Evolutionary conservation across 495 filamentous ascomycete species (phyloP), one percentile per base, ranked within the genome.

Genomic region (Daldinia grandis): DNA sequence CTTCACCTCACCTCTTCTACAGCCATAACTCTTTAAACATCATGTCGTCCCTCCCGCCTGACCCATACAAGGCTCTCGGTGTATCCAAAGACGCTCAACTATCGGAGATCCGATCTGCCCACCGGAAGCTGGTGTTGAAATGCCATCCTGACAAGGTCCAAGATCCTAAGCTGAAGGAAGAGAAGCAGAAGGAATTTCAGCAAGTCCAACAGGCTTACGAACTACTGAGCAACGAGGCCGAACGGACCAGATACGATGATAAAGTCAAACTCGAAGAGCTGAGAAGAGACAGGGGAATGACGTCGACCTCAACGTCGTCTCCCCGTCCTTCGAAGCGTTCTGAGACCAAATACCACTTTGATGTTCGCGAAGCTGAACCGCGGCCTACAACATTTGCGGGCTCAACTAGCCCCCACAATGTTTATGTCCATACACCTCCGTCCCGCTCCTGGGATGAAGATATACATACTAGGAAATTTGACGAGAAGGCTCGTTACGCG

Each of bases 141-240:
- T 94, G 89, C 76, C 95, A 99, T 76, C 95, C 95, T 33, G 95
- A 99, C 84, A 98, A 98, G 83, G 87, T 98, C 55, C 88, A 93
- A 73, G 82, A 84, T 49, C 91, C 96, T 67, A 85, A 89, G 70
- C 83, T 90, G 28, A 85, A 83, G 74, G 80, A 79, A 21, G 80
- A 86, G 69, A 95, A 94, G 76, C 86, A 89, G 62, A 89, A 92
- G 62, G 88, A 97, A 81, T 99, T 98, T 78, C 93, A 98, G 79
- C 90, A 90, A 78, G 93, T 98, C 33, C 95, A 98, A 78, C 87
- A 94, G 68, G 93, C 95, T 51, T 99, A 96, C 78, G 95, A 98
- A 80, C 82, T 96, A 14, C 87, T 99, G 49, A 93, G 89, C 75
- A 92, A 98, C 76, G 91, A 94, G 28, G 82, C 80, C 3, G 87